Conservation (phyloP, 2,329 filamentous ascomycete species). For the Botrytis cinerea region DNA sequence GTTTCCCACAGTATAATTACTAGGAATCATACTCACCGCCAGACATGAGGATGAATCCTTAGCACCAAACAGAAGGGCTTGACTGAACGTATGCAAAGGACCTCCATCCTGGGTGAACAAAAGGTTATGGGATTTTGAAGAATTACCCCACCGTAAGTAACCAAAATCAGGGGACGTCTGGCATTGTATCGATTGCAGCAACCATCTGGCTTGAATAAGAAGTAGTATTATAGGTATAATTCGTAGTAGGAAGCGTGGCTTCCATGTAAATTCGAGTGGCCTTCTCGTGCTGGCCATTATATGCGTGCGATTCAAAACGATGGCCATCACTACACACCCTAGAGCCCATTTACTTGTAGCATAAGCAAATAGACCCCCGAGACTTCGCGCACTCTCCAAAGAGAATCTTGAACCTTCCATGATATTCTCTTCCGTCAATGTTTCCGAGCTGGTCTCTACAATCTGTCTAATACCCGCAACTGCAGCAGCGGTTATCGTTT, state of each 20-base stretch:
- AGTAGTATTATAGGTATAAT: slow-evolving; percentile 71
- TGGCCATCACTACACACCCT: slow-evolving; percentile 80
- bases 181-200: slow-evolving; percentile 87
- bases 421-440: slow-evolving; percentile 45
- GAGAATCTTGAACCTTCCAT: slow-evolving; percentile 53
- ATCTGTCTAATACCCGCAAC: slow-evolving; percentile 43
- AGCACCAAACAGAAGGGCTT: slow-evolving; percentile 70
- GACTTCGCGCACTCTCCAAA: slow-evolving; percentile 63
- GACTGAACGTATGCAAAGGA: slow-evolving; percentile 72
- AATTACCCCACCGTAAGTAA: slow-evolving; percentile 67
- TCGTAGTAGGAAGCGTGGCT: slow-evolving; percentile 69
- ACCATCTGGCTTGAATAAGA: slow-evolving; percentile 62
- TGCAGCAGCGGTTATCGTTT: slow-evolving; percentile 45
- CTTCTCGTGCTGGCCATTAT: slow-evolving; percentile 90
- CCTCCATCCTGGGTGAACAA: slow-evolving; percentile 71
- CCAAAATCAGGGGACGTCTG: slow-evolving; percentile 79
- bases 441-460: slow-evolving; percentile 35
- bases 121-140: slow-evolving; percentile 63
- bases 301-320: slow-evolving; percentile 86
- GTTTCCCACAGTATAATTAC: slow-evolving; percentile 45
- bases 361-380: slow-evolving; percentile 88
- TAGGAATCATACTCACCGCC: slow-evolving; percentile 71
- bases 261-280: slow-evolving; percentile 74
- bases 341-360: slow-evolving; percentile 90
- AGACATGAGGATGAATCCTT: slow-evolving; percentile 74